Percentiles rank a stretch among this genome's conserved stretches.
phyloP scores from a whole-genome alignment of 2,329 filamentous ascomycete genomes.

The Fusarium tuaranense region DNA sequence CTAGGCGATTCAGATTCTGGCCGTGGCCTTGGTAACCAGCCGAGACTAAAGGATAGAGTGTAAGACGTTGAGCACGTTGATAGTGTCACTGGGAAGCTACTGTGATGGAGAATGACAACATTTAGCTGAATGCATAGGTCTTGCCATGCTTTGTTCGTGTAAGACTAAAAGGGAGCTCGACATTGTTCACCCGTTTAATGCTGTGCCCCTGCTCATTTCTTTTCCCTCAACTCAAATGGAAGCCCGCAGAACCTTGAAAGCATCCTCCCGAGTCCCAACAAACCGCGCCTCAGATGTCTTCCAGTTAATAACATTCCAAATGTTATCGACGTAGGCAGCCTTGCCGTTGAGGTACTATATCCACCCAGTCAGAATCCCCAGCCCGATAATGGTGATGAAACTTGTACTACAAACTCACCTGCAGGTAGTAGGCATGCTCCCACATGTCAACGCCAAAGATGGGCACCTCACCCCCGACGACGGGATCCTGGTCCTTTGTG shows the following conservation, averaged over 20 bases:
- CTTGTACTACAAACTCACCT: constrained; percentile 60
- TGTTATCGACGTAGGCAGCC: constrained; percentile 79
- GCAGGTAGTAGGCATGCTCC: constrained; percentile 93
- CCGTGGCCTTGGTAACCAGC: constrained; percentile 28
- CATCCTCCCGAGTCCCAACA: constrained; percentile 59
- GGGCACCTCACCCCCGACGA: constrained; percentile 72
- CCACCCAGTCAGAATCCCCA: constrained; percentile 15
- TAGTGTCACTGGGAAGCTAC: constrained; percentile 9
- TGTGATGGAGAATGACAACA: background rate
- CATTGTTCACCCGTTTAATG: background rate
- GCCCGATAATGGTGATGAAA: background rate
- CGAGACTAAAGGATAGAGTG: constrained; percentile 32
- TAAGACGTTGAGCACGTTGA: constrained; percentile 35
- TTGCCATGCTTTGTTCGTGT: background rate
- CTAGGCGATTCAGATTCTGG: constrained; percentile 25
- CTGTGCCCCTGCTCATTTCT: background rate
- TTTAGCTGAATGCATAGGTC: background rate
- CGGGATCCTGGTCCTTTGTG: constrained; percentile 88
- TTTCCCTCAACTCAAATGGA: constrained; percentile 47
- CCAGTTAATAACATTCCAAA: constrained; percentile 86
- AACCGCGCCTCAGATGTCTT: constrained; percentile 75
- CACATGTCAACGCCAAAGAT: constrained; percentile 89
- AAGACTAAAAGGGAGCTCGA: background rate
- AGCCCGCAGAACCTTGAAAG: constrained; percentile 58
- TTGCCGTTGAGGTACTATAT: constrained; percentile 80